Base-by-base conservation (phyloP, 1,284 basidiomycete species). In the Cyathus olla region DNA sequence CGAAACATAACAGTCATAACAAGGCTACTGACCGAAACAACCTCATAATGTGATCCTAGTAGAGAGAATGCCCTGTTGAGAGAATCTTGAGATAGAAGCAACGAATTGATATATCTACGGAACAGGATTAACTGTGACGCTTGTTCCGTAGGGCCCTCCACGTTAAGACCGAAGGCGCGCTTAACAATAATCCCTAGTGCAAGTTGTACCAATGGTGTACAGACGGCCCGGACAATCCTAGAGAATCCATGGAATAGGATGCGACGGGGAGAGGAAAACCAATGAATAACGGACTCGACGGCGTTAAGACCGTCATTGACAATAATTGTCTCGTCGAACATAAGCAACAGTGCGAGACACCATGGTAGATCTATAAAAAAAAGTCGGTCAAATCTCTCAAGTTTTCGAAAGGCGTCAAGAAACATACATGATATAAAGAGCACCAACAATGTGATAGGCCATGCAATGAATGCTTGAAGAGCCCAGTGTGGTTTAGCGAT, bases 11-110 rank as follows among this genome's bases (percentile, higher is more conserved):
- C 56, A 26, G 10, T 39, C 22, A 22, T 3, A 46, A 13, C 19
- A 28, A 49, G 22, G 48, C 24, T 10, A 62, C 74, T 58, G 57
- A 80, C 78, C 37, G 79, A 81, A 35, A 83, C 81, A 37, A 75
- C 67, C 64, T 83, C 81, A 61, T 83, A 83, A 64, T 84, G 83
- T 1, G 73, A 76, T 1, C 83, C 83, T 26, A 84, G 65, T 55
- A 84, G 76, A 21, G 77, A 76, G 62, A 81, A 81, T 1, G 77
- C 77, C 15, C 72, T 66, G 48, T 78, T 77, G 40, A 83, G 64
- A 0, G 72, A 69, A 4, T 64, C 50, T 61, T 80, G 75, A 13
- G 80, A 82, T 11, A 83, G 76, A 4, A 83, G 66, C 8, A 49
- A 65, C 9, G 67, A 67, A 60, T 81, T 82, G 65, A 83, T 79